phyloP scores from a whole-genome alignment of 352 stramenopile species.

The Globisporangium acanthophoron region DNA sequence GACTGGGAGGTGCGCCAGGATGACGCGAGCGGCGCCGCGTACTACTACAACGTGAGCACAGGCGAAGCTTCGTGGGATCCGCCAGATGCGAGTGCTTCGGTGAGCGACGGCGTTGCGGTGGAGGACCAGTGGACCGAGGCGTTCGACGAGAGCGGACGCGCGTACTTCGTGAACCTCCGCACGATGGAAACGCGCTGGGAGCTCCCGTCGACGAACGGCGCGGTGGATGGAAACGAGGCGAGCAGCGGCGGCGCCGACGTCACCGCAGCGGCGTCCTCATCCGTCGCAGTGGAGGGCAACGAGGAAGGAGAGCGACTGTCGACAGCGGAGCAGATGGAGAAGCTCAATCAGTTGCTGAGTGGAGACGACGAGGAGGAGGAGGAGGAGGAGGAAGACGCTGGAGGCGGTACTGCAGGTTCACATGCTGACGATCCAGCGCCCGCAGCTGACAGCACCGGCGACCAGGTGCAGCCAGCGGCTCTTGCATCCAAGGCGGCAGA shows the following conservation, averaged over 20 bases:
- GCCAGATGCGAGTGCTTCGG: neutral
- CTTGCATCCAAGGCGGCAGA: neutral
- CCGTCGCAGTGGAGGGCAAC: neutral
- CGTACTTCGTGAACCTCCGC: slow-evolving; percentile 51
- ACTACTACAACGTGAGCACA: slow-evolving; percentile 47
- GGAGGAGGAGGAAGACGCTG: slow-evolving; percentile 8
- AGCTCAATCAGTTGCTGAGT: slow-evolving; percentile 49
- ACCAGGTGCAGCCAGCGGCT: neutral
- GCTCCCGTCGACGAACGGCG: slow-evolving; percentile 13
- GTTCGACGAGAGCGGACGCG: slow-evolving; percentile 29
- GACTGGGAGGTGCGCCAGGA: slow-evolving; percentile 48
- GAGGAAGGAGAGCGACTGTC: slow-evolving; percentile 19
- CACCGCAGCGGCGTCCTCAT: neutral
- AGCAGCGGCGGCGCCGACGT: neutral
- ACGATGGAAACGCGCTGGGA: slow-evolving; percentile 56
- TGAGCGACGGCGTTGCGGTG: neutral
- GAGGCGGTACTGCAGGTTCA: neutral
- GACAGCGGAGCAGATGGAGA: slow-evolving; percentile 58
- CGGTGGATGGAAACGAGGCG: neutral
- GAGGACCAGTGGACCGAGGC: slow-evolving; percentile 32
- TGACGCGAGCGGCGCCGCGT: slow-evolving; percentile 30
- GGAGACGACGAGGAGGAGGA: slow-evolving; percentile 30
- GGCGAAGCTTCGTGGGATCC: slow-evolving; percentile 51
- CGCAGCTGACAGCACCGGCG: neutral
- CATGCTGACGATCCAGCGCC: neutral